Conservation (phyloP, 2,329 filamentous ascomycete genomes). For the Xylaria sp. region DNA sequence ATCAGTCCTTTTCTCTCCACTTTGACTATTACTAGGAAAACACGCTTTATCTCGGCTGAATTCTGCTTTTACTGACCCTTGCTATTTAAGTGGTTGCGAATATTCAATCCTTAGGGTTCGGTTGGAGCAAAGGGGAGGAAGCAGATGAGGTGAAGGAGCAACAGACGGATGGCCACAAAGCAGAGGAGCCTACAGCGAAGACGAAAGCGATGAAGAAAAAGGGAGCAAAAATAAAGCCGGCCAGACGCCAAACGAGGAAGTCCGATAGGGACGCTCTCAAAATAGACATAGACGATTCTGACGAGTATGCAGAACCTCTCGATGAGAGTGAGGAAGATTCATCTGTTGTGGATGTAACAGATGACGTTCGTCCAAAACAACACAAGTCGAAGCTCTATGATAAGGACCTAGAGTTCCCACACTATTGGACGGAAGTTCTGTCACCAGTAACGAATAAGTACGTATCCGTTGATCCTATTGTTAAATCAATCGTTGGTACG, state of each 20-base stretch:
- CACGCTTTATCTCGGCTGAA: not conserved
- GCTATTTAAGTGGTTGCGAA: conserved; percentile 72
- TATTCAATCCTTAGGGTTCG: conserved; percentile 87
- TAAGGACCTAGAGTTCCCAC: conserved; percentile 81
- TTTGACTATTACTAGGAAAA: not conserved
- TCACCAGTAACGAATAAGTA: conserved; percentile 84
- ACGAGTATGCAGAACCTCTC: conserved; percentile 59
- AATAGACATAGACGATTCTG: conserved; percentile 55
- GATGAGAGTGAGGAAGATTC: conserved; percentile 68
- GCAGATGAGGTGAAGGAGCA: conserved; percentile 64
- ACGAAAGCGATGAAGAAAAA: conserved; percentile 48
- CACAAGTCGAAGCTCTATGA: conserved; percentile 67
- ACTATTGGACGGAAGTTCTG: conserved; percentile 92
- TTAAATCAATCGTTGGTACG: conserved; percentile 74
- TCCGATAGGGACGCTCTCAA: conserved; percentile 42
- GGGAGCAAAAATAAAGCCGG: conserved; percentile 37
- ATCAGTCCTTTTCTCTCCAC: not conserved
- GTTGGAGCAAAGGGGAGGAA: conserved; percentile 88
- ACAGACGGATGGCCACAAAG: conserved; percentile 32
- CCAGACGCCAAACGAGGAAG: conserved; percentile 42
- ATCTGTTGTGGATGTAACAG: conserved; percentile 67
- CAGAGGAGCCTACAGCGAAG: conserved; percentile 48
- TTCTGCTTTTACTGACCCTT: conserved; percentile 13
- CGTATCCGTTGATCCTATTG: conserved; percentile 79
- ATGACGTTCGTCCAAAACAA: conserved; percentile 55